Percentiles rank a stretch among this genome's conserved stretches.
phyloP scores from a whole-genome alignment of 2,329 filamentous ascomycete species.

The Colletotrichum orchidophilum region DNA sequence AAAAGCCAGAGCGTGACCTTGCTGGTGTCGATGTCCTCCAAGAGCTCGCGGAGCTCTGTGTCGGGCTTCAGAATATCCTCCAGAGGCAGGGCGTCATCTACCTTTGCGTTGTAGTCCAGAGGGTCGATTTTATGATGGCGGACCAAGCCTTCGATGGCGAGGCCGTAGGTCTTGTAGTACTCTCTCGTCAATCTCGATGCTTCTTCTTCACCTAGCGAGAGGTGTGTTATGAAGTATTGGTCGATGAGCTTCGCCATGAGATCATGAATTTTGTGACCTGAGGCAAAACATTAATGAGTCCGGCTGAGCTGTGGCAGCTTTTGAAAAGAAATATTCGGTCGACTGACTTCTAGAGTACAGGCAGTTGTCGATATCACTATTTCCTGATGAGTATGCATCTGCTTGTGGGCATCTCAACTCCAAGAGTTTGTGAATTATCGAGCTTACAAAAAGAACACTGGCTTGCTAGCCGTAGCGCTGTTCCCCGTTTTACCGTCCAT shows the following conservation, averaged over 20 bases:
- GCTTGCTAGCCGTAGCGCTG: conserved; percentile 44
- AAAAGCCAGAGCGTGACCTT: conserved; percentile 96
- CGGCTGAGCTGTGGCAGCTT: fast-evolving
- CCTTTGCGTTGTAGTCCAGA: conserved; percentile 91
- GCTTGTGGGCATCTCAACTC: neutral
- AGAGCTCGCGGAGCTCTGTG: conserved; percentile 75
- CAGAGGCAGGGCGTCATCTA: conserved; percentile 93
- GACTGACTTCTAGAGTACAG: conserved; percentile 83
- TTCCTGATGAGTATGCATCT: conserved; percentile 21
- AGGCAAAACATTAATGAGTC: neutral
- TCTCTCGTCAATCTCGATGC: conserved; percentile 85
- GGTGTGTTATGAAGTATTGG: conserved; percentile 70
- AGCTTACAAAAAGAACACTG: conserved; percentile 55
- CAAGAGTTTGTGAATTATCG: neutral
- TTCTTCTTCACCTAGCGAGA: conserved; percentile 79
- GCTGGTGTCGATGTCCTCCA: conserved; percentile 82
- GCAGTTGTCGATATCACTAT: conserved; percentile 99
- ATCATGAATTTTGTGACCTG: conserved; percentile 82
- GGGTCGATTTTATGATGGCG: conserved; percentile 95
- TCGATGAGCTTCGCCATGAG: conserved; percentile 87
- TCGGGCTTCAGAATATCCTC: conserved; percentile 87
- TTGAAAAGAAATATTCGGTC: conserved; percentile 40
- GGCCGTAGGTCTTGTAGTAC: conserved; percentile 95
- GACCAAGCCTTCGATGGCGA: conserved; percentile 94
- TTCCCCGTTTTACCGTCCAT: conserved; percentile 14